Base-by-base conservation (phyloP, 495 filamentous ascomycete species). In the Jackrogersella minutella region DNA sequence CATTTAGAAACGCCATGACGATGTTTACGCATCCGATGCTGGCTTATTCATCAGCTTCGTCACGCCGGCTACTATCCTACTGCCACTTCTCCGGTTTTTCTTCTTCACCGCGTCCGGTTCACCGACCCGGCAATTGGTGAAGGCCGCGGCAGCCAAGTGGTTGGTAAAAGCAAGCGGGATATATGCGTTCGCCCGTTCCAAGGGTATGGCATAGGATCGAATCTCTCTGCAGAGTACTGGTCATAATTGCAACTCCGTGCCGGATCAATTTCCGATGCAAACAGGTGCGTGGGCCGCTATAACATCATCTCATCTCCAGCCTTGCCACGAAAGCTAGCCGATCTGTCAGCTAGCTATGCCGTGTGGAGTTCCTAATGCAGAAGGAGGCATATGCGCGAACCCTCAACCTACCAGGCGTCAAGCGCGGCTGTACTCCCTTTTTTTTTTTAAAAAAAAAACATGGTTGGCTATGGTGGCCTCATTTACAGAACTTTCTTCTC, bases 101-200 rank as follows among this genome's bases (percentile, higher is more conserved):
- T 36, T 26, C 19, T 49, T 28, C 44, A 50, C 21, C 21, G 2
- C 34, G n/a, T 21, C 17, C 33, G 19, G 33, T 16, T 54, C 34
- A 40, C 34, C 51, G 34, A 26, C 34, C 17, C 13, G 51, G 9
- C 9, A 24, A 10, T 39, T 24, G 33, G 34, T 39, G 51, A 39
- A 54, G 13, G 34, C 7, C 14, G 3, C 14, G 16, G 37, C 5
- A 52, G 46, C 28, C 19, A 37, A 52, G 17, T 58, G 46, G 52
- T 14, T 19, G 26, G 36, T 41, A 46, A 43, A 31, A n/a, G 31
- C 11, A 53, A 24, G 44, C 41, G 46, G 26, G 50, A 5, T 22
- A 57, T 17, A 66, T 66, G 56, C 51, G 41, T 28, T 37, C 26
- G 17, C 57, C 63, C 63, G 63, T 22, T 43, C 37, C 57, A 55